These are phyloP conservation scores for Peronospora farinosa DNA, from an alignment of 352 stramenopile genomes.

Conservation along the genomic window DNA sequence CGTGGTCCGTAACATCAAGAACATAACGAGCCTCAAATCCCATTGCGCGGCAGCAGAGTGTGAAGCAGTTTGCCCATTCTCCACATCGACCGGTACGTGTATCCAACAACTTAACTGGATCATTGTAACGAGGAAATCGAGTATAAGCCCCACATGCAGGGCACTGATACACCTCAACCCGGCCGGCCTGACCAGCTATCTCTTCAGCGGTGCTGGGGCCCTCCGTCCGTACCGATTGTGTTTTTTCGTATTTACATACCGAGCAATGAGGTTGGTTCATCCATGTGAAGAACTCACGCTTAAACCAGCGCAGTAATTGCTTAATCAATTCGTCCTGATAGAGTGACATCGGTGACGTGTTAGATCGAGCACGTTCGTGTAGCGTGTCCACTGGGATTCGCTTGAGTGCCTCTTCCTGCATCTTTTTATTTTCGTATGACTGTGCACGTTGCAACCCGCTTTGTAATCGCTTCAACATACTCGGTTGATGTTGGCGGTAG, in stretches of 20 bases:
- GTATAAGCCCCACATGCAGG: slow-evolving; percentile 41
- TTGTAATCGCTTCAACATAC: slow-evolving; percentile 42
- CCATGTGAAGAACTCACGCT: slow-evolving; percentile 88
- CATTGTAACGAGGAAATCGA: slow-evolving; percentile 88
- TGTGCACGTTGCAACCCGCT: slow-evolving; percentile 45
- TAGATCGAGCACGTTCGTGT: slow-evolving; percentile 53
- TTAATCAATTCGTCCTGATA: slow-evolving; percentile 69
- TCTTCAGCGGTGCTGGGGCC: slow-evolving; percentile 52
- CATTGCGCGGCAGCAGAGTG: slow-evolving; percentile 82
- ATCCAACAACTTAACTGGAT: slow-evolving; percentile 82
- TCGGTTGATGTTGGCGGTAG: slow-evolving; percentile 44
- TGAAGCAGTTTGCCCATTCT: slow-evolving; percentile 93
- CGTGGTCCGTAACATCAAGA: slow-evolving; percentile 92
- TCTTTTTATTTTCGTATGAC: slow-evolving; percentile 55
- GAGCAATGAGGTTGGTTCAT: slow-evolving; percentile 77
- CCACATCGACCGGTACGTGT: slow-evolving; percentile 84
- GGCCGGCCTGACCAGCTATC: slow-evolving; percentile 45
- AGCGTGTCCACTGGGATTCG: slow-evolving; percentile 61
- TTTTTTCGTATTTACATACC: slow-evolving; percentile 47
- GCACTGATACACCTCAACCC: slow-evolving; percentile 87
- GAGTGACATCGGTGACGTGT: slow-evolving; percentile 37
- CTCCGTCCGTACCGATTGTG: slow-evolving; percentile 36
- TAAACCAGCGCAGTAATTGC: slow-evolving; percentile 86
- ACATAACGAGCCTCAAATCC: slow-evolving; percentile 90
- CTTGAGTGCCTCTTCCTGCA: slow-evolving; percentile 62